Evolutionary conservation across 2,329 filamentous ascomycete species (phyloP), one percentile per base, ranked within the genome.

Genomic region (Pseudogymnoascus sp.): DNA sequence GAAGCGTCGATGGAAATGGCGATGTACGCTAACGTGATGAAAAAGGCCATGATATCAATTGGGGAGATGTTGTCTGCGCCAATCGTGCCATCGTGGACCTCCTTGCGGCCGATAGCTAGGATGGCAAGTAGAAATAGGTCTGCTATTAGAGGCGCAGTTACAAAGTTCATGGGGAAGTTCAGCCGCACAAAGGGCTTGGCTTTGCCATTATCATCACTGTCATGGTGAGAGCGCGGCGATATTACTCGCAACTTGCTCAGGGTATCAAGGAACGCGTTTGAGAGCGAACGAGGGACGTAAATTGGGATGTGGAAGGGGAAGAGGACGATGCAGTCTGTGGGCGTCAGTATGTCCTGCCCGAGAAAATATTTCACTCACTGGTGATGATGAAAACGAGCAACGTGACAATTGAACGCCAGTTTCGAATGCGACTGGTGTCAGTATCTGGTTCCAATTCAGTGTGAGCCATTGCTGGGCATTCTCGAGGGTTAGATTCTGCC

Each of bases 1-100:
- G 88, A 90, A 2, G 88, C 88, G 67, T 91, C 88, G 64, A 91
- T 89, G 0, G 88, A 90, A 53, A 91, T 89, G 56, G 88, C 88
- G 64, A 91, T 90, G 68, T 91, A 91, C 2, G 88, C 88, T 46
- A 90, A 72, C 0, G 87, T 88, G 46, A 91, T 77, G 75, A 91
- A 91, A 75, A 91, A 91, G 14, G 80, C 75, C 86, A 91, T 89
- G 65, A 90, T 90, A 65, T 91, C 87, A 67, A 89, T 80, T 0
- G 88, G 88, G 1, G 79, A 78, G 67, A 91, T 91, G 69, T 85
- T 78, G 68, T 88, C 77, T 1, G 85, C 78, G 0, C 88, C 88
- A 6, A 88, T 73, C 0, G 85, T 90, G 1, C 88, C 88, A 68
- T 84, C 88, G n/a, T 82, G 77, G 0, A 91, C 86, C 74, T 91